Evolutionary conservation across 129 eudicot species (phyloP).

Genomic region (Chrysanthemum lavandulifolium): DNA sequence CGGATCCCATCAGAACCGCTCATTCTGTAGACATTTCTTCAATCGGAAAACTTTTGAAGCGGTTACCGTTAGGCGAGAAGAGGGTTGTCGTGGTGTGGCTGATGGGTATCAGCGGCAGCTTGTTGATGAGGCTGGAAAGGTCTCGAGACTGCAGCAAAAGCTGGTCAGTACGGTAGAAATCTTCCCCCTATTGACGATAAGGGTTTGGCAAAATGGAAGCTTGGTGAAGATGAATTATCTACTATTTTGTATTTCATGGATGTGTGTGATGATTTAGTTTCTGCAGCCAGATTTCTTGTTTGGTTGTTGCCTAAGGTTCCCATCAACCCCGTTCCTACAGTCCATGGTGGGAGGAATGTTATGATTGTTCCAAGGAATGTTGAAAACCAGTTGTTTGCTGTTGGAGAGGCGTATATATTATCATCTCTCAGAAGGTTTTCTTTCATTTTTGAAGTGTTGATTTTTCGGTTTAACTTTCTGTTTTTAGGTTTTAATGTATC

Average conservation of each 20-base stretch:
- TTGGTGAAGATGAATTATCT: slow-evolving; percentile 91
- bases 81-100: slow-evolving; percentile 70
- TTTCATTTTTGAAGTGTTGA: background rate
- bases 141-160: slow-evolving; percentile 41
- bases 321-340: slow-evolving; percentile 38
- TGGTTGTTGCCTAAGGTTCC: slow-evolving; percentile 86
- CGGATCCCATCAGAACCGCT: slow-evolving; percentile 34
- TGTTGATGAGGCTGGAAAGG: slow-evolving; percentile 73
- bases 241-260: slow-evolving; percentile 73
- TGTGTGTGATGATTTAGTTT: slow-evolving; percentile 59
- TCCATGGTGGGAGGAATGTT: slow-evolving; percentile 67
- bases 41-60: slow-evolving; percentile 67
- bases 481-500: slow-evolving; percentile 1
- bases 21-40: slow-evolving; percentile 49
- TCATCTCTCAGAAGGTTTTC: slow-evolving; percentile 79
- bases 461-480: background rate
- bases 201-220: slow-evolving; percentile 64
- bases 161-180: slow-evolving; percentile 51
- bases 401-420: slow-evolving; percentile 71
- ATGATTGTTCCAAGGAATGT: slow-evolving; percentile 59
- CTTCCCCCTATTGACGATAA: slow-evolving; percentile 57
- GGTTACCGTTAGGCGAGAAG: slow-evolving; percentile 62
- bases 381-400: slow-evolving; percentile 61
- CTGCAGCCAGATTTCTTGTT: slow-evolving; percentile 70
- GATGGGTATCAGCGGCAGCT: slow-evolving; percentile 58